These are phyloP conservation scores for Capronia americana DNA, from an alignment of 2,329 filamentous ascomycete species.

Conservation along the genomic window DNA sequence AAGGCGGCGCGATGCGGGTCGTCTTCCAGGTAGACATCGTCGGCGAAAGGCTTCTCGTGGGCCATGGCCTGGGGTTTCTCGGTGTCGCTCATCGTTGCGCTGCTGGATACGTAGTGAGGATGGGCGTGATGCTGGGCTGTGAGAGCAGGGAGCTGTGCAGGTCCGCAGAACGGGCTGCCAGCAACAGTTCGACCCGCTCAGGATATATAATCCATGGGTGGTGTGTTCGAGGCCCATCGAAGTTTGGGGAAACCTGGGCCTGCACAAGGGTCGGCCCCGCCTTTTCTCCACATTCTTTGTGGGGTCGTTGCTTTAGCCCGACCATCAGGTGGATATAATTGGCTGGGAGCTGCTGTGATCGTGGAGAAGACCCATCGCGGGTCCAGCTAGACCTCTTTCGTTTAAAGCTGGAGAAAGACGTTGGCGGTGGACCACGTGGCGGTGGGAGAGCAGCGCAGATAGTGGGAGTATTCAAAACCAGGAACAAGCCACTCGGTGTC, in stretches of 20 bases:
- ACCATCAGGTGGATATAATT: background rate
- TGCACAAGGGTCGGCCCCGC: background rate
- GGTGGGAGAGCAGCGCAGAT: background rate
- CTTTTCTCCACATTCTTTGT: constrained; percentile 2
- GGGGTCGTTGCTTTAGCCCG: background rate
- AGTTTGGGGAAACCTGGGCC: background rate
- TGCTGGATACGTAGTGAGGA: background rate
- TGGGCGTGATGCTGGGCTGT: background rate
- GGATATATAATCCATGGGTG: background rate
- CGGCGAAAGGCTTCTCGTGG: constrained; percentile 3
- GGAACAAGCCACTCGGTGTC: background rate
- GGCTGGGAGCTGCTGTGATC: background rate
- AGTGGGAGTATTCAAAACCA: background rate
- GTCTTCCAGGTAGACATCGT: constrained; percentile 5
- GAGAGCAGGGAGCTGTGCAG: background rate
- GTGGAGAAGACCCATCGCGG: background rate
- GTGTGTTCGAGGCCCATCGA: background rate
- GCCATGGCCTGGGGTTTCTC: background rate
- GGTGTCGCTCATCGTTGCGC: background rate
- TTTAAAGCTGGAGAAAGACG: background rate
- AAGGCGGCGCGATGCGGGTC: constrained; percentile 17
- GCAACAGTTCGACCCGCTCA: background rate
- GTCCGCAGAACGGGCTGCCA: background rate
- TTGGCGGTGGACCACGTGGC: background rate
- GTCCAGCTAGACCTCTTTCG: background rate